A percentile compares a stretch with the other conserved stretches of the same genome.
phyloP scores from a whole-genome alignment of 1,139 yeast genomes.

The Yamadazyma aaseri region DNA sequence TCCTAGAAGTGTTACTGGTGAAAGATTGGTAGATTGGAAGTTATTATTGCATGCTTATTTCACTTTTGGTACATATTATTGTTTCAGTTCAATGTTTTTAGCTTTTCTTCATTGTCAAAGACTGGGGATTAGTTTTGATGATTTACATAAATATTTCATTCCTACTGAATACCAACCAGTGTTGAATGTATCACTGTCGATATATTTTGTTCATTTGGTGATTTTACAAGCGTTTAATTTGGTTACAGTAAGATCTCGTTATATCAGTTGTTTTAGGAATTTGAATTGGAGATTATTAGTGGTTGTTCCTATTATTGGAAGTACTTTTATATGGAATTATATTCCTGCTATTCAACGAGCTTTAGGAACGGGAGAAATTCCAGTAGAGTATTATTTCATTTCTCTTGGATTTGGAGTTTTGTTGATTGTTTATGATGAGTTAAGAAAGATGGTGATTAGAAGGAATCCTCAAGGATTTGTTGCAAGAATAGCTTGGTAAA shows the following conservation, averaged over 20 bases:
- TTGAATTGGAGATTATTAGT: constrained; percentile 27
- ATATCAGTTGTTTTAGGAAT: constrained; percentile 38
- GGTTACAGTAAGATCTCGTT: constrained; percentile 46
- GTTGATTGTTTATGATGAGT: constrained; percentile 42
- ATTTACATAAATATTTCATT: constrained; percentile 31
- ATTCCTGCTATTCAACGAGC: constrained; percentile 41
- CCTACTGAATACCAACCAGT: constrained; percentile 23
- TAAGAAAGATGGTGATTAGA: constrained; percentile 40
- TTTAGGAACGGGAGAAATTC: constrained; percentile 39
- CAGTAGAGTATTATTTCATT: constrained; percentile 49
- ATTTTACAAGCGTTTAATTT: constrained; percentile 51
- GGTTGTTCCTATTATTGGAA: constrained; percentile 38
- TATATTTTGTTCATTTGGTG: constrained; percentile 50
- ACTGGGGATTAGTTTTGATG: constrained; percentile 35
- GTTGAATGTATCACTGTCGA: constrained; percentile 40
- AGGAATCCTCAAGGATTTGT: constrained; percentile 33
- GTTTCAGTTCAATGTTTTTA: constrained; percentile 44
- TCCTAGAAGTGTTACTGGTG: constrained; percentile 45
- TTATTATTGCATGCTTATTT: constrained; percentile 46
- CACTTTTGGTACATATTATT: constrained; percentile 41
- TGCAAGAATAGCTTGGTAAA: constrained; percentile 44
- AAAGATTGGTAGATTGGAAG: constrained; percentile 41
- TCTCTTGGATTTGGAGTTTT: constrained; percentile 47
- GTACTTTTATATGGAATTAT: constrained; percentile 47
- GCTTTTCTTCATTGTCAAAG: constrained; percentile 41